Evolutionary conservation across 305 asterid species (phyloP).

Genomic region (Fraxinus velutina): DNA sequence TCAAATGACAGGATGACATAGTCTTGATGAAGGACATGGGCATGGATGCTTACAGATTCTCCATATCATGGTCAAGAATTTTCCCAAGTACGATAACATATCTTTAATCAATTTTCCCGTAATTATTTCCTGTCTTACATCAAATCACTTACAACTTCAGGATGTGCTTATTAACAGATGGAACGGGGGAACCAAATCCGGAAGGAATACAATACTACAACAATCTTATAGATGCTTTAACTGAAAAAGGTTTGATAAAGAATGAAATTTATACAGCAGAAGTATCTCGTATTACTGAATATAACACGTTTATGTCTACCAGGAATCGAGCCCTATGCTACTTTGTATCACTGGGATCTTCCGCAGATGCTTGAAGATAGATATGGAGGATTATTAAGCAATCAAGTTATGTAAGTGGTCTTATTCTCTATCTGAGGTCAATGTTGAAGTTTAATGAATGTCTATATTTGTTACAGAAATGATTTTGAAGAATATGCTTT

Average conservation of each 20-base stretch:
- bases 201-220: constrained; percentile 76
- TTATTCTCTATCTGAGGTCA: not conserved
- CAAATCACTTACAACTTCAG: not conserved
- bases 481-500: constrained; percentile 63
- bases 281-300: not conserved
- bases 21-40: constrained; percentile 79
- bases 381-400: constrained; percentile 60
- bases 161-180: constrained; percentile 43
- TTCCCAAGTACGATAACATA: constrained; percentile 55
- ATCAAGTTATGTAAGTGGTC: constrained; percentile 49
- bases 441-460: not conserved
- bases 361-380: constrained; percentile 69
- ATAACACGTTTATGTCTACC: not conserved
- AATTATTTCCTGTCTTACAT: not conserved
- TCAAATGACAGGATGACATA: constrained; percentile 56
- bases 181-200: constrained; percentile 68
- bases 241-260: constrained; percentile 52
- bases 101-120: not conserved
- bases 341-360: constrained; percentile 87
- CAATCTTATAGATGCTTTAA: constrained; percentile 61
- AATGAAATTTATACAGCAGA: not conserved
- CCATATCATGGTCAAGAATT: constrained; percentile 88
- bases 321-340: constrained; percentile 76
- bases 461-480: constrained; percentile 36
- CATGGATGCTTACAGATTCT: constrained; percentile 85